Evolutionary conservation across 2,329 filamentous ascomycete genomes (phyloP), one percentile per base, ranked within the genome.

Genomic region (Clathrospora elynae): DNA sequence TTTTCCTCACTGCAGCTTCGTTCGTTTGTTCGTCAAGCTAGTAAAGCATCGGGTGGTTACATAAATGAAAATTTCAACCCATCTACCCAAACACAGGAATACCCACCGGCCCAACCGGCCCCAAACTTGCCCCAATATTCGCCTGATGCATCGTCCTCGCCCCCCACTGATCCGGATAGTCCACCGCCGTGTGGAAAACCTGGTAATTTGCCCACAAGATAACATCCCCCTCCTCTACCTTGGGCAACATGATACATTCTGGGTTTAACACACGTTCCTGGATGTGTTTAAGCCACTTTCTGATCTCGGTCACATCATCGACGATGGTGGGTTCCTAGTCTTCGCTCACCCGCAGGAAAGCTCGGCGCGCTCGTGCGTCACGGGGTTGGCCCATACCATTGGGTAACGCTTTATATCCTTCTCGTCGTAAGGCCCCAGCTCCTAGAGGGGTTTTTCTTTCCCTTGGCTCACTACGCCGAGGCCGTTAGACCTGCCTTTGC

Each of bases 381-480:
- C 59, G 0, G 75, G 73, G 40, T 75, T 77, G 7, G 73, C 62
- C 74, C 74, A 76, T 1, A 75, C 73, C 67, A 76, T 72, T 1
- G 75, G 74, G 51, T 76, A 75, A 41, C 56, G 59, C 54, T 75
- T 74, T 29, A 74, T 41, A 16, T 63, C 58, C 2, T 53, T 57
- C 12, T 58, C 58, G 23, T 73, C 66, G 42, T 67, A 73, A 10
- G 61, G 61, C 1, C 61, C 63, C 9, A 75, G 60, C 12, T 73
- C 67, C 29, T 71, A 69, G 4, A 73, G 50, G 1, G 46, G 55
- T 48, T 68, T 63, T 46, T 75, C 73, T 34, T 66, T 66, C 7
- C 71, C 71, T 50, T 74, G 56, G 17, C 42, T 66, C 5, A 59
- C 68, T 2, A 77, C 46, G 1, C 72, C 72, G 1, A 77, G 60